Evolutionary conservation across 1,284 basidiomycete species (phyloP), one percentile per base, ranked within the genome.

Genomic region (Boletus semigastroideus): DNA sequence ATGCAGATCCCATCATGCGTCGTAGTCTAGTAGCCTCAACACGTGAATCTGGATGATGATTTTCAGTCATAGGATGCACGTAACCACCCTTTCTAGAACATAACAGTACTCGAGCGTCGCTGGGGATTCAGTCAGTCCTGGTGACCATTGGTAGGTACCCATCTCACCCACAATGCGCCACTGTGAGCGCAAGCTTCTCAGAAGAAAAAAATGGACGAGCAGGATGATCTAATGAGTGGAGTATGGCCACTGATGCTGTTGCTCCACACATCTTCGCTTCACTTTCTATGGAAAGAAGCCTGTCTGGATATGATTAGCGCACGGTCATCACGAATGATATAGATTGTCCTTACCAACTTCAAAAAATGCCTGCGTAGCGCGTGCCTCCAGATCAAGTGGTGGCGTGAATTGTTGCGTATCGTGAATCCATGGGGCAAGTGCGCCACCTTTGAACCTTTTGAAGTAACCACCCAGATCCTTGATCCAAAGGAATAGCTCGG

Each of bases 1-100:
- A 73, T 2, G 92, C 86, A 8, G 88, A 88, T 16, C 91, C 93
- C 81, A 94, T 95, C 82, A 94, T 90, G 51, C 89, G 81, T 41
- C 95, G 83, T 46, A 99, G 74, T 28, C 96, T 79, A 39, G 84
- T 84, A 12, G 92, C 84, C 69, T 99, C 97, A 17, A 89, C 78
- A 20, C 84, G 86, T 20, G 92, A 82, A 63, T 98, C 95, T 16
- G 94, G 90, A 69, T 98, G 95, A 69, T 99, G 96, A 34, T 83
- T 84, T 69, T 95, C 92, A 1, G 94, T 94, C 78, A 98, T 86
- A 0, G 90, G 82, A 33, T 82, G 74, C 17, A 87, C 90, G 47
- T 77, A 74, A 4, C 92, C 93, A 34, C 82, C 83, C 33, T 86
- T 73, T 1, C 83, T 84, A 10, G 87, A 77, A 58, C 92, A 94